These are phyloP conservation scores for Phytomonas sp. DNA, from an alignment of 208 protist genomes.

Conservation along the genomic window DNA sequence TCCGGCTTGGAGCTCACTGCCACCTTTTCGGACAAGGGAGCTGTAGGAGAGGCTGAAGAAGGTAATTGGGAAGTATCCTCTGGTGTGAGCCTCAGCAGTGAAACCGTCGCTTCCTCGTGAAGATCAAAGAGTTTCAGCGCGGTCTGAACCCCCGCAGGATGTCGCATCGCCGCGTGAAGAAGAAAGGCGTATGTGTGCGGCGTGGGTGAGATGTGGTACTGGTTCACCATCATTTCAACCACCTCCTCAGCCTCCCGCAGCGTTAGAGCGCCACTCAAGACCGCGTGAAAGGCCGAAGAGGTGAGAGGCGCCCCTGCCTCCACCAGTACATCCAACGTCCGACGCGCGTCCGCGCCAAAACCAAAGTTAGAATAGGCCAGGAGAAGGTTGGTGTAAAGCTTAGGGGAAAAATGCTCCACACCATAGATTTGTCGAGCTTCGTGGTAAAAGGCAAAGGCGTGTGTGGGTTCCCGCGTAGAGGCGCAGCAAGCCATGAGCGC, in stretches of 20 bases:
- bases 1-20: conserved; percentile 23
- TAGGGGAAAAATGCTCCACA: conserved; percentile 29
- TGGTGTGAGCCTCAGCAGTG: conserved; percentile 19
- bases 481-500: conserved; percentile 74
- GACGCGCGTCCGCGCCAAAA: conserved; percentile 56
- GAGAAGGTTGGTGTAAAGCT: conserved; percentile 73
- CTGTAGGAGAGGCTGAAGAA: background rate
- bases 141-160: conserved; percentile 26
- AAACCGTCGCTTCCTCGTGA: conserved; percentile 44
- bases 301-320: conserved; percentile 73
- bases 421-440: conserved; percentile 56
- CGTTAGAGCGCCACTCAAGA: conserved; percentile 42
- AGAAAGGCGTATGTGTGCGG: conserved; percentile 77
- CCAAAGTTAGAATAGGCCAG: conserved; percentile 50
- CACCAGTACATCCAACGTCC: conserved; percentile 66
- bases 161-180: conserved; percentile 20
- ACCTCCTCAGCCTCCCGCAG: conserved; percentile 67
- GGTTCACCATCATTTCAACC: conserved; percentile 49
- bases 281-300: conserved; percentile 67
- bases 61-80: background rate
- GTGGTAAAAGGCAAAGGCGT: conserved; percentile 81
- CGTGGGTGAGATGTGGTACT: conserved; percentile 53
- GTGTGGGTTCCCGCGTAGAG: conserved; percentile 52
- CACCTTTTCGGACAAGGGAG: background rate
- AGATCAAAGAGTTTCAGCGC: conserved; percentile 68